Evolutionary conservation across 306 rosid genomes (phyloP).

Genomic region (Trifolium fragiferum): DNA sequence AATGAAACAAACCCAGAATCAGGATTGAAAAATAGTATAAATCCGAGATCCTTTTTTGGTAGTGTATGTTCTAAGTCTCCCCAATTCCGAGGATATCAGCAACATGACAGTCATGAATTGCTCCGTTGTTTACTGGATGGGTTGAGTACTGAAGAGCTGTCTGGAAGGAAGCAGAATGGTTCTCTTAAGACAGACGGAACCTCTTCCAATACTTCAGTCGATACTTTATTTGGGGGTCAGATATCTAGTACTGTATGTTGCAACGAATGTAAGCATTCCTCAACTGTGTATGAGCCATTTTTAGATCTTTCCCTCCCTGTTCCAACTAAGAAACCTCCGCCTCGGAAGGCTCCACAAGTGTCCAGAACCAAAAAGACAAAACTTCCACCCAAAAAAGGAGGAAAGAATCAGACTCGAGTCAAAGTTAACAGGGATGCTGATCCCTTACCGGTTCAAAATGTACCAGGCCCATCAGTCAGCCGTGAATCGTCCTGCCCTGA

Average conservation of each 20-base stretch:
- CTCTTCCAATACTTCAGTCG: constrained; percentile 70
- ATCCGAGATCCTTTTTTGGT: constrained; percentile 86
- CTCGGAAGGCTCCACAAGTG: constrained; percentile 60
- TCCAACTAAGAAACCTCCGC: constrained; percentile 79
- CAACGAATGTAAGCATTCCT: constrained; percentile 80
- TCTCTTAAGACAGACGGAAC: constrained; percentile 53
- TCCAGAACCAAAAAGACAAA: constrained; percentile 69
- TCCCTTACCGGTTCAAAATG: constrained; percentile 47
- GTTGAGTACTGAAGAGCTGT: constrained; percentile 73
- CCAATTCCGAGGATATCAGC: constrained; percentile 89
- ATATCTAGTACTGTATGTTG: constrained; percentile 85
- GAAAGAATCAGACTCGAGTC: constrained; percentile 57
- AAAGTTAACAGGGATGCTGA: constrained; percentile 56
- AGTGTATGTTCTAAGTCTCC: constrained; percentile 82
- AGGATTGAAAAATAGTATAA: constrained; percentile 62
- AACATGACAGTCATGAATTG: constrained; percentile 97
- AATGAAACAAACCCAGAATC: constrained; percentile 66
- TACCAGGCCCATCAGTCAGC: constrained; percentile 52
- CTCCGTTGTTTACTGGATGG: constrained; percentile 89
- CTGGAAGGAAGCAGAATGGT: constrained; percentile 58
- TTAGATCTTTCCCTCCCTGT: constrained; percentile 91
- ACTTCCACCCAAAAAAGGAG: constrained; percentile 72
- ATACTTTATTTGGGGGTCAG: constrained; percentile 88
- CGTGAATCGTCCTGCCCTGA: constrained; percentile 51
- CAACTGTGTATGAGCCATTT: constrained; percentile 88